These are phyloP conservation scores for Viola odorata DNA, from an alignment of 345 rosid species.

Conservation along the genomic window DNA sequence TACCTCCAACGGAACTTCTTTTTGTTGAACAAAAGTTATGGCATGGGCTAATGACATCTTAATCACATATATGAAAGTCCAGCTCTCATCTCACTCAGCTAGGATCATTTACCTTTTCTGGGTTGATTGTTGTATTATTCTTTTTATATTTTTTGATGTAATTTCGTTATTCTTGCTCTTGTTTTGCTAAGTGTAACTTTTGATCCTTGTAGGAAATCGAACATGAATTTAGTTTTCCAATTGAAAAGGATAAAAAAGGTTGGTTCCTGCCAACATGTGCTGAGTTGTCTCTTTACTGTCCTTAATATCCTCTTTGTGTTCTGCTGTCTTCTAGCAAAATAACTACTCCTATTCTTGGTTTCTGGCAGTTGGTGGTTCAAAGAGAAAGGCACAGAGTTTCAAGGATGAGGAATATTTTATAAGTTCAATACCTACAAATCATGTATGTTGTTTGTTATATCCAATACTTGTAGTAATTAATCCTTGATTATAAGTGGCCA, in stretches of 20 bases:
- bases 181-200: constrained; percentile 11
- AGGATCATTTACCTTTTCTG: neutral
- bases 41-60: no score
- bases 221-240: constrained; percentile 25
- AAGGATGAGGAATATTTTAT: constrained; percentile 84
- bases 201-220: constrained; percentile 45
- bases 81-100: neutral
- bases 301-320: neutral
- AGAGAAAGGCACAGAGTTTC: constrained; percentile 72
- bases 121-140: neutral
- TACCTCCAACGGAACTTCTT: no score
- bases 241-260: constrained; percentile 48
- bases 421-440: constrained; percentile 80
- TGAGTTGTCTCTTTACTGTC: neutral
- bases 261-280: neutral
- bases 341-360: constrained; percentile 11
- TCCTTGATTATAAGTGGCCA: constrained; percentile 3
- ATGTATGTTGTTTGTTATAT: constrained; percentile 38
- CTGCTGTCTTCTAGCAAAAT: neutral
- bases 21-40: no score
- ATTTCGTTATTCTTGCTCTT: neutral
- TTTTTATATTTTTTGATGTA: neutral
- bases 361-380: constrained; percentile 38
- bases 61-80: neutral
- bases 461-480: neutral